A percentile compares a stretch with the other conserved stretches of the same genome.
phyloP scores from a whole-genome alignment of 257 asterid genomes.

The Ocimum tenuiflorum region DNA sequence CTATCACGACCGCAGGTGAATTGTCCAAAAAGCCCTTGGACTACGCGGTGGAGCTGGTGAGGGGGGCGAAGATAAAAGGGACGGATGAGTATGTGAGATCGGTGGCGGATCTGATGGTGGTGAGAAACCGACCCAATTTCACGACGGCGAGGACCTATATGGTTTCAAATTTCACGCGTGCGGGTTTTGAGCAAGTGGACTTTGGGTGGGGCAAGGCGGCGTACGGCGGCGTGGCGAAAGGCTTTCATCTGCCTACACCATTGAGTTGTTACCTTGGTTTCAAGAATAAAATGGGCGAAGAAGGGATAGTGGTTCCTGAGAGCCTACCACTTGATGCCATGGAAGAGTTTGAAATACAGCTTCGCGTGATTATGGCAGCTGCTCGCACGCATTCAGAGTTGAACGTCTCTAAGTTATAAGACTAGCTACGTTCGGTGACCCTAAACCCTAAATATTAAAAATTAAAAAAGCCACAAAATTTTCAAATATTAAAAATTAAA shows the following conservation, averaged over 20 bases:
- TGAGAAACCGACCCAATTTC: neutral
- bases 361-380: too few relatives aligned
- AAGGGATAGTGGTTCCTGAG: neutral
- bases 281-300: neutral
- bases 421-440: too few relatives aligned
- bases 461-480: too few relatives aligned
- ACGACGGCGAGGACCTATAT: neutral
- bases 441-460: too few relatives aligned
- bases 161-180: neutral
- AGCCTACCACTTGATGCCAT: too few relatives aligned
- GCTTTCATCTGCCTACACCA: neutral
- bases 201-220: neutral
- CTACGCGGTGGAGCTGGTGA: neutral
- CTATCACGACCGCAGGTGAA: too few relatives aligned
- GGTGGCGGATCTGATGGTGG: neutral
- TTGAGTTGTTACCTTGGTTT: neutral
- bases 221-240: neutral
- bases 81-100: neutral
- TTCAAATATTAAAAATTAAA: too few relatives aligned
- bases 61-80: too few relatives aligned
- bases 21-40: too few relatives aligned
- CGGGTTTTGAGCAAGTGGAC: neutral
- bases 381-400: too few relatives aligned
- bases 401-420: too few relatives aligned
- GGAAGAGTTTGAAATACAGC: too few relatives aligned